Evolutionary conservation across 2,329 filamentous ascomycete species (phyloP).

Genomic region (Nemania bipapillata): DNA sequence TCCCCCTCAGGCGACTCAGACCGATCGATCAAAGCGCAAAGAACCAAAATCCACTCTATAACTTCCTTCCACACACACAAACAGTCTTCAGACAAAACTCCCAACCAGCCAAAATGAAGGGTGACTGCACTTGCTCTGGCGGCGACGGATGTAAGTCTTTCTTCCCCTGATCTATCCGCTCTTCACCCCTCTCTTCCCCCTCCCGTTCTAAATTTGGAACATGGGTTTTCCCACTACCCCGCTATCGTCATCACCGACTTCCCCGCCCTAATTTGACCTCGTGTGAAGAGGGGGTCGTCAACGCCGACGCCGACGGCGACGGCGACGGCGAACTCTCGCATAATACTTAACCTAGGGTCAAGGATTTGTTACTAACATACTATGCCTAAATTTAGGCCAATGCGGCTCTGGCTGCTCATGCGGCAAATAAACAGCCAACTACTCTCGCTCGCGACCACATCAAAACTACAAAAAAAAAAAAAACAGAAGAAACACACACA

Average conservation of each 20-base stretch:
- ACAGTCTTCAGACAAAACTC: slow-evolving; percentile 22
- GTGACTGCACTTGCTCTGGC: slow-evolving; percentile 44
- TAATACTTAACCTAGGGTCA: neutral
- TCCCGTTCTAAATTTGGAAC: slow-evolving; percentile 11
- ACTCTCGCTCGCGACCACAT: slow-evolving; percentile 13
- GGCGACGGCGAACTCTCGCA: neutral
- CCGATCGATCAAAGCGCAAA: neutral
- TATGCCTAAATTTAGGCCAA: slow-evolving; percentile 32
- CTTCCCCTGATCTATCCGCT: neutral
- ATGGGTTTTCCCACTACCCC: slow-evolving; percentile 2
- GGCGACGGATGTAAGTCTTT: slow-evolving; percentile 40
- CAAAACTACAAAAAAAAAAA: neutral
- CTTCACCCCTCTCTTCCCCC: neutral
- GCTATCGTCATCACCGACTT: slow-evolving; percentile 25
- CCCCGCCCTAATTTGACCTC: slow-evolving; percentile 29
- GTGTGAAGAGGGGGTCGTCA: neutral
- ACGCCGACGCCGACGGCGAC: neutral
- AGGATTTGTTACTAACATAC: slow-evolving; percentile 14
- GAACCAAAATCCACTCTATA: neutral
- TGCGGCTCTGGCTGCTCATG: slow-evolving; percentile 44
- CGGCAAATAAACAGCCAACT: slow-evolving; percentile 41
- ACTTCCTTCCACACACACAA: slow-evolving; percentile 12
- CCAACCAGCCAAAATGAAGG: slow-evolving; percentile 43
- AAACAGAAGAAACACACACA: neutral
- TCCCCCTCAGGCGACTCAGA: slow-evolving; percentile 4